Base-by-base conservation (phyloP, 768 basidiomycete species). In the Russula sp. region DNA sequence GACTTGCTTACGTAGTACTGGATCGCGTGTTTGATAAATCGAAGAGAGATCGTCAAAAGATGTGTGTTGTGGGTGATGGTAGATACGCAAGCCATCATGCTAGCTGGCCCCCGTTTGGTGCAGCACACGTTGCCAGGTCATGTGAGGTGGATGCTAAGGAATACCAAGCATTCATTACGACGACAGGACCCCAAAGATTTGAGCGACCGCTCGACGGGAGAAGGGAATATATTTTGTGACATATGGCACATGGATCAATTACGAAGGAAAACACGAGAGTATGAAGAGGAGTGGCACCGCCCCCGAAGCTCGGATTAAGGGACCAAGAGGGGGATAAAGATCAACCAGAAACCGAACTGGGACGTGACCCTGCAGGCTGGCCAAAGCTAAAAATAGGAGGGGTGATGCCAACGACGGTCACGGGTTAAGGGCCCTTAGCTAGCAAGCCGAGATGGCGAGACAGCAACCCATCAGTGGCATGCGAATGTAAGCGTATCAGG, bases 111-210 rank as follows among this genome's bases (percentile, higher is more conserved):
- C 18, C 9, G 5, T n/a, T 20, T 47, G 45, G 5, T 25, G 20
- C n/a, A 42, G 16, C 11, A 18, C 29, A 32, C 9, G 32, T n/a
- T 61, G n/a, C 25, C 39, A 22, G 43, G 14, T 22, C 39, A 39
- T 39, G 25, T 25, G 42, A n/a, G n/a, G 41, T 20, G 38, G 41
- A 22, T 35, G 39, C 11, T 18, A 9, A 13, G 18, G 36, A 38
- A 51, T 36, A 14, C 3, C 49, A 34, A 42, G 18, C 7, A 45
- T 51, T 11, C 11, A 47, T 58, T 58, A 58, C 50, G 61, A 46
- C 34, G 57, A 54, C 39, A 50, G 39, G n/a, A 58, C 61, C 56
- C 60, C 42, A 61, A 62, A 62, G 48, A 29, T 13, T 35, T 43
- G 39, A 20, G 36, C 22, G 32, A 46, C 13, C 1, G 35, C 18